Percentiles rank a stretch among this genome's conserved stretches.
These are phyloP conservation scores for Collybia nuda DNA, from an alignment of 768 basidiomycete species.

Conservation along the genomic window DNA sequence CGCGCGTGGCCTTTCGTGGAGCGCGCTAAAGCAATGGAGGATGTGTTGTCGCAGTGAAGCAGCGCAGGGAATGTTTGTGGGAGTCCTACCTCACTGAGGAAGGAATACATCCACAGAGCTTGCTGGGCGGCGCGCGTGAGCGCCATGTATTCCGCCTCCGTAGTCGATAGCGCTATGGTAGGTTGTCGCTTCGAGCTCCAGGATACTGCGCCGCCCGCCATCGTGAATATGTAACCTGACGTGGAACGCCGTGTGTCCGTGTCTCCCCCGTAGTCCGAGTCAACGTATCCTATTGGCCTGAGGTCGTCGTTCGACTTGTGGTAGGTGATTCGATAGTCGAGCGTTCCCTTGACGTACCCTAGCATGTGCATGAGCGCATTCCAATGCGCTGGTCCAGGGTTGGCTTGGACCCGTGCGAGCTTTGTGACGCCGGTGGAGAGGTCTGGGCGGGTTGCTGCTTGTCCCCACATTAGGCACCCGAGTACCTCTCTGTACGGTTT, in stretches of 20 bases:
- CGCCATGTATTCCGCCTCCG: slow-evolving; percentile 29
- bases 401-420: slow-evolving; percentile 18
- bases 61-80: slow-evolving; percentile 10
- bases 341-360: slow-evolving; percentile 32
- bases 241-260: slow-evolving; percentile 20
- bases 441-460: slow-evolving; percentile 26
- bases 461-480: slow-evolving; percentile 15
- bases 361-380: slow-evolving; percentile 33
- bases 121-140: slow-evolving; percentile 25
- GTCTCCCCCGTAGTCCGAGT: slow-evolving; percentile 29
- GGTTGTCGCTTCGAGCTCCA: slow-evolving; percentile 30
- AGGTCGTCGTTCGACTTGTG: neutral
- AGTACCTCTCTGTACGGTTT: slow-evolving; percentile 23
- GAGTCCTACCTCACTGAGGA: slow-evolving; percentile 22
- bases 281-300: slow-evolving; percentile 12
- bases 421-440: slow-evolving; percentile 19
- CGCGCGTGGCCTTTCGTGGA: too few relatives aligned
- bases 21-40: neutral
- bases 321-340: slow-evolving; percentile 21
- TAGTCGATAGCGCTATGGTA: slow-evolving; percentile 24
- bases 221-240: slow-evolving; percentile 22
- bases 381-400: slow-evolving; percentile 33
- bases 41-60: slow-evolving; percentile 26
- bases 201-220: slow-evolving; percentile 21
- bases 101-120: slow-evolving; percentile 27